Conservation (phyloP, 768 basidiomycete species). For the Hygrocybe punicea region DNA sequence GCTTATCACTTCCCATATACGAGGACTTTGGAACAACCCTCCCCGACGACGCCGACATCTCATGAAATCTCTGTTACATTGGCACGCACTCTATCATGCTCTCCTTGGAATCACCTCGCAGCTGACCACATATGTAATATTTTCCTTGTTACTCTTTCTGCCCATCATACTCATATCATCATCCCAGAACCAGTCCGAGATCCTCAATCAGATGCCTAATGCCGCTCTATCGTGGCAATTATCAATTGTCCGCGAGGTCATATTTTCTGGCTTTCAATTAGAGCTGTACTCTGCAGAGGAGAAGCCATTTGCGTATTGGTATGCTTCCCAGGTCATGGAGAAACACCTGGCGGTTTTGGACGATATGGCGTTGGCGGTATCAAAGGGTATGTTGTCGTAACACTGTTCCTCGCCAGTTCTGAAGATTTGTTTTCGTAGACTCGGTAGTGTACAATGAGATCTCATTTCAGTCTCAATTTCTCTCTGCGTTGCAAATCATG, state of each 20-base stretch:
- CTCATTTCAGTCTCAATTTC: constrained; percentile 46
- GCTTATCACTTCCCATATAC: constrained; percentile 57
- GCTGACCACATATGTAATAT: constrained; percentile 30
- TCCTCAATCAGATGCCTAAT: constrained; percentile 42
- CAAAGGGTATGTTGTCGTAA: constrained; percentile 32
- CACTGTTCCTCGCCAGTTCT: not conserved
- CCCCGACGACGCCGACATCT: constrained; percentile 62
- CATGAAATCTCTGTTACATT: constrained; percentile 59
- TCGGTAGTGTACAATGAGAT: constrained; percentile 44
- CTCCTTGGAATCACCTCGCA: constrained; percentile 34
- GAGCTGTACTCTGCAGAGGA: constrained; percentile 70
- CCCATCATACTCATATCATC: not conserved
- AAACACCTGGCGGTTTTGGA: constrained; percentile 55
- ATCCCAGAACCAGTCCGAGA: constrained; percentile 25
- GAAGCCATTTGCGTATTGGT: constrained; percentile 75
- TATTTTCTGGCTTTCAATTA: constrained; percentile 74
- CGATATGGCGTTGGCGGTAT: constrained; percentile 38
- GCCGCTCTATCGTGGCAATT: constrained; percentile 58
- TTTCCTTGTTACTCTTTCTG: not conserved
- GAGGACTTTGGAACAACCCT: constrained; percentile 65
- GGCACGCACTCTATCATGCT: constrained; percentile 61
- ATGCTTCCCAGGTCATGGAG: constrained; percentile 54
- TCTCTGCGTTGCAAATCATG: constrained; percentile 58
- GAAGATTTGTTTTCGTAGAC: constrained; percentile 26
- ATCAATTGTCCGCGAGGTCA: constrained; percentile 58